These are phyloP conservation scores for Rhynchosporium agropyri DNA, from an alignment of 2,329 filamentous ascomycete genomes.

Conservation along the genomic window DNA sequence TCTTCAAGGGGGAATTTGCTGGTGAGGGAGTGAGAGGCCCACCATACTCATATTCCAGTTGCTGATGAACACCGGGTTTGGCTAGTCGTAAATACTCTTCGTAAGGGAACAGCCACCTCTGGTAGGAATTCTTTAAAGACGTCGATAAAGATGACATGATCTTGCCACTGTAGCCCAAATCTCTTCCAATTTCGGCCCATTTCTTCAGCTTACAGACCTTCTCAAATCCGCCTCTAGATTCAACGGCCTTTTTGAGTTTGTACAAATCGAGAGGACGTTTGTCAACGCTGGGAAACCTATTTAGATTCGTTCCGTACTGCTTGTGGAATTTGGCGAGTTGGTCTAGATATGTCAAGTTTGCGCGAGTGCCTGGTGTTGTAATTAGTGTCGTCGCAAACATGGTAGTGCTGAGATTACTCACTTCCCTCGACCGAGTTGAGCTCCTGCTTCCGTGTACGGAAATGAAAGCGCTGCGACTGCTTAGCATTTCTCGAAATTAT, in stretches of 20 bases:
- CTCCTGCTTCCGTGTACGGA: conserved; percentile 93
- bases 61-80: conserved; percentile 95
- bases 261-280: conserved; percentile 96
- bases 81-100: conserved; percentile 90
- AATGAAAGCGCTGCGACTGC: conserved; percentile 80
- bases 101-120: conserved; percentile 95
- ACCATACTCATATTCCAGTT: conserved; percentile 89
- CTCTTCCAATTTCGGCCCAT: conserved; percentile 97
- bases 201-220: conserved; percentile 97
- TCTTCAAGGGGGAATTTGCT: conserved; percentile 72
- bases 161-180: conserved; percentile 96
- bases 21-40: conserved; percentile 85
- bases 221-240: conserved; percentile 91
- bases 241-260: conserved; percentile 94
- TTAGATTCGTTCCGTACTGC: conserved; percentile 91
- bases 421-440: conserved; percentile 98
- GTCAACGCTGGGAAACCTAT: conserved; percentile 93
- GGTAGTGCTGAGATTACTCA: conserved; percentile 51
- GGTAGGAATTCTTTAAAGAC: conserved; percentile 96
- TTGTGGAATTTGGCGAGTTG: conserved; percentile 96
- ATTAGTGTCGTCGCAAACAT: conserved; percentile 33
- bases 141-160: conserved; percentile 99
- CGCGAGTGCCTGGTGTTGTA: conserved; percentile 71
- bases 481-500: conserved; percentile 31
- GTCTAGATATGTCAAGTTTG: conserved; percentile 94